Conservation (phyloP, 371 early-diverging fungal genomes). For the Smittium culicis region DNA sequence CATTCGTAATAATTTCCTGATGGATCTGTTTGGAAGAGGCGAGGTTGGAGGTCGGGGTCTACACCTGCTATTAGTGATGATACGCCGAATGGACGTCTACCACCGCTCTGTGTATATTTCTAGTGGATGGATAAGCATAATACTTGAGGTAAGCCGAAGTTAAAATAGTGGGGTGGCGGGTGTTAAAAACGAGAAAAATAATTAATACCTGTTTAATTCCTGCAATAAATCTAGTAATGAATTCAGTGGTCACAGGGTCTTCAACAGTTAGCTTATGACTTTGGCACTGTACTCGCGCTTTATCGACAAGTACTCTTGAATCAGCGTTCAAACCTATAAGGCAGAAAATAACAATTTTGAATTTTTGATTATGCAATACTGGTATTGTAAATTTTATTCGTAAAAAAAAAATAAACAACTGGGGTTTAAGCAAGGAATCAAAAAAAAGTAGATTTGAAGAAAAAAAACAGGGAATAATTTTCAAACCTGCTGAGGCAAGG, state of each 20-base stretch:
- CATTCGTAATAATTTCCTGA: conserved; percentile 98
- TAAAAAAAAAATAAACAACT: conserved; percentile 5
- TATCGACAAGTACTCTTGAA: conserved; percentile 90
- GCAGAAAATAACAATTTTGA: background rate
- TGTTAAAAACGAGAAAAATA: background rate
- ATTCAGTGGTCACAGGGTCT: conserved; percentile 96
- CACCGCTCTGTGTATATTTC: conserved; percentile 98
- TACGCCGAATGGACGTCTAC: conserved; percentile 98
- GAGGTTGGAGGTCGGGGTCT: conserved; percentile 68
- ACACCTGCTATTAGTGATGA: conserved; percentile 95
- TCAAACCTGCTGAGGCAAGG: conserved; percentile 86
- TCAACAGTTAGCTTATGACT: conserved; percentile 91
- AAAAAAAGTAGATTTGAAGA: background rate
- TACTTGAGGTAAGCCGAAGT: conserved; percentile 22
- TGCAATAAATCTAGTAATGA: conserved; percentile 94
- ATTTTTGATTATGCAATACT: no score
- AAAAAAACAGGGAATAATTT: background rate
- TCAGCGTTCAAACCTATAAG: conserved; percentile 75
- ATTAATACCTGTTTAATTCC: conserved; percentile 66
- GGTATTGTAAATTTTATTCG: background rate
- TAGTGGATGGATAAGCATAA: conserved; percentile 21
- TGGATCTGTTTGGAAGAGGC: conserved; percentile 97
- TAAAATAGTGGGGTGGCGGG: background rate
- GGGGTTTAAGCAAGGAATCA: background rate
- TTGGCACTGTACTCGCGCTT: conserved; percentile 96